phyloP scores from a whole-genome alignment of 768 basidiomycete species.

The Tremella mesenterica region DNA sequence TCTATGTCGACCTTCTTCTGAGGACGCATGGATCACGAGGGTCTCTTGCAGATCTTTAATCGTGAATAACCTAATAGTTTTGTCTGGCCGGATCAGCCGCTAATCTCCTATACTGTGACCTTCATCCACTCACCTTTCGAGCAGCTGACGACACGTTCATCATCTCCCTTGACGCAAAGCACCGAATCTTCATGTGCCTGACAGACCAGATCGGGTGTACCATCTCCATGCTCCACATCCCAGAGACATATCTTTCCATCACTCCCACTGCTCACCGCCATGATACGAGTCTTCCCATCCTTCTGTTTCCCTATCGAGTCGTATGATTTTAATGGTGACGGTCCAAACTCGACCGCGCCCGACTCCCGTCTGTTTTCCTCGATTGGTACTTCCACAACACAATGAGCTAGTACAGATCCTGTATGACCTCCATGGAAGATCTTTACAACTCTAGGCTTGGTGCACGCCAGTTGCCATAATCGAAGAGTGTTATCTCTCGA shows the following conservation, averaged over 20 bases:
- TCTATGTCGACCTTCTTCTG: constrained; percentile 11
- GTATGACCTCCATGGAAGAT: constrained; percentile 37
- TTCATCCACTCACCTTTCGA: constrained; percentile 32
- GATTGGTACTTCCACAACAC: constrained; percentile 8
- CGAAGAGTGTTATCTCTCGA: constrained; percentile 39
- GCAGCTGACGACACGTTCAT: constrained; percentile 36
- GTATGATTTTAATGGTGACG: not conserved
- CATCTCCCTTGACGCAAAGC: constrained; percentile 36
- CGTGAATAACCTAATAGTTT: constrained; percentile 37
- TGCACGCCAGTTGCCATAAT: constrained; percentile 26
- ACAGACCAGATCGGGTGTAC: constrained; percentile 21
- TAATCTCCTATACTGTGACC: not conserved
- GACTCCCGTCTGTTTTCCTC: not conserved
- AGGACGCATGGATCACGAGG: constrained; percentile 26
- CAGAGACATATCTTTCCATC: constrained; percentile 40
- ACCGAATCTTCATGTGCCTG: constrained; percentile 35
- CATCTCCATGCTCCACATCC: constrained; percentile 32
- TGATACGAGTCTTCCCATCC: constrained; percentile 1
- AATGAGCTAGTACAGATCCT: constrained; percentile 32
- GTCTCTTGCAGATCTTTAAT: constrained; percentile 28
- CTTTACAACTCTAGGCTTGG: constrained; percentile 33
- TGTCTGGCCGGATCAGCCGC: constrained; percentile 22
- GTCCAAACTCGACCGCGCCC: not conserved
- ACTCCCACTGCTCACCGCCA: constrained; percentile 37
- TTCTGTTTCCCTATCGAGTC: not conserved